A percentile compares a stretch with the other conserved stretches of the same genome.
These are phyloP conservation scores for Phaeosphaeriaceae sp. DNA, from an alignment of 2,329 filamentous ascomycete genomes.

Conservation along the genomic window DNA sequence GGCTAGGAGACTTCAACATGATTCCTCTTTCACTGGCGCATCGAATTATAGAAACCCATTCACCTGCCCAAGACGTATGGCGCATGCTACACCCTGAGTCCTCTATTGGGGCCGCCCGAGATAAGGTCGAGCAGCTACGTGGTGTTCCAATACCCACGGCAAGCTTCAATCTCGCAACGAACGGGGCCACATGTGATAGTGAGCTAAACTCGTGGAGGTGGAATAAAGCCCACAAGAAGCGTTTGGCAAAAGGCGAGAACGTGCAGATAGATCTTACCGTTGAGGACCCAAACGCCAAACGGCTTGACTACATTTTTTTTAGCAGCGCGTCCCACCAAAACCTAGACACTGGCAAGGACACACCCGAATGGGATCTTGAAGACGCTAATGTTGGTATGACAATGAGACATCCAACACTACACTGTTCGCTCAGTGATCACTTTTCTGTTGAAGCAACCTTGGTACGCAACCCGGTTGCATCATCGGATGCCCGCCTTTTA, in stretches of 20 bases:
- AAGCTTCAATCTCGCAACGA: constrained; percentile 76
- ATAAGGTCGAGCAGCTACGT: constrained; percentile 70
- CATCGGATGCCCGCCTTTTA: constrained; percentile 14
- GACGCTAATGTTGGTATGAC: constrained; percentile 78
- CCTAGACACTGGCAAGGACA: constrained; percentile 32
- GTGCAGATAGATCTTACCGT: constrained; percentile 69
- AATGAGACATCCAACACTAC: constrained; percentile 77
- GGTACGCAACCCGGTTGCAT: constrained; percentile 24
- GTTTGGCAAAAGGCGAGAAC: constrained; percentile 69
- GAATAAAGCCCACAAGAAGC: constrained; percentile 72
- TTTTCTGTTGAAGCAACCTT: constrained; percentile 89
- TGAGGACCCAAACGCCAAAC: constrained; percentile 76
- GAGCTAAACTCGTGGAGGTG: constrained; percentile 93
- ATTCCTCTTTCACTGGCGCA: constrained; percentile 85
- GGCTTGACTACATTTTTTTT: constrained; percentile 94
- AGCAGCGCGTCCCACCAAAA: constrained; percentile 37
- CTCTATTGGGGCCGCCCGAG: constrained; percentile 74
- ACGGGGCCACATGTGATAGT: constrained; percentile 87
- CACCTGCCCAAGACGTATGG: constrained; percentile 84
- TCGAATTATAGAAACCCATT: constrained; percentile 78
- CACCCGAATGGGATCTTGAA: constrained; percentile 70
- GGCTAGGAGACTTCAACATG: constrained; percentile 96
- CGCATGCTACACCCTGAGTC: constrained; percentile 81
- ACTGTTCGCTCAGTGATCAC: constrained; percentile 91
- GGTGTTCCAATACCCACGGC: constrained; percentile 74